These are phyloP conservation scores for Mycena kentingensis DNA, from an alignment of 768 basidiomycete species.

Conservation along the genomic window DNA sequence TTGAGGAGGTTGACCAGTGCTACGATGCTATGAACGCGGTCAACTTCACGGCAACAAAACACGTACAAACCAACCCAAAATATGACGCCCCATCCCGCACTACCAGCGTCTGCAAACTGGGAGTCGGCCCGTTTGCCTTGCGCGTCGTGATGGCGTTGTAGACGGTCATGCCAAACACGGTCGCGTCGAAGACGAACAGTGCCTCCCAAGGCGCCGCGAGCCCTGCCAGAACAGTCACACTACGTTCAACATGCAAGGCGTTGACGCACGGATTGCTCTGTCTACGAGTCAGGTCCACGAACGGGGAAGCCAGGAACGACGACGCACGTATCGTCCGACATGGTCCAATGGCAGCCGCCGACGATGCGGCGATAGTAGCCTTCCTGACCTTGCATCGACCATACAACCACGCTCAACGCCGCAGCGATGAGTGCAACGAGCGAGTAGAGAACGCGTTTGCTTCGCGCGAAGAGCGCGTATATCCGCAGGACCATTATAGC, in stretches of 20 bases:
- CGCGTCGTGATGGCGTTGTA: slow-evolving; percentile 28
- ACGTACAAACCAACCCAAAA: slow-evolving; percentile 34
- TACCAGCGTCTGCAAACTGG: slow-evolving; percentile 25
- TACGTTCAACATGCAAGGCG: background rate
- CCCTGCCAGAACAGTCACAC: slow-evolving; percentile 23
- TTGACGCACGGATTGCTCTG: slow-evolving; percentile 8
- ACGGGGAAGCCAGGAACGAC: background rate
- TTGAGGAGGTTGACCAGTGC: slow-evolving; percentile 34
- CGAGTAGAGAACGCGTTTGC: slow-evolving; percentile 1
- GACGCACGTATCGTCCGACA: slow-evolving; percentile 4
- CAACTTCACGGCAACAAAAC: background rate
- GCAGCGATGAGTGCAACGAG: background rate
- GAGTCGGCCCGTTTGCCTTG: slow-evolving; percentile 1
- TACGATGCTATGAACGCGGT: slow-evolving; percentile 31
- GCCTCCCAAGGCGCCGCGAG: slow-evolving; percentile 37
- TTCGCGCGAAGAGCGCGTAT: slow-evolving; percentile 12
- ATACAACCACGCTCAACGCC: background rate
- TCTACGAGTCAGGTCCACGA: background rate
- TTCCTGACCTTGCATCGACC: slow-evolving; percentile 1
- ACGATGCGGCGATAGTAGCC: background rate
- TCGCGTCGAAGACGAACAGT: slow-evolving; percentile 32
- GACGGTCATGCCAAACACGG: slow-evolving; percentile 35
- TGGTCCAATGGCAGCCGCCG: slow-evolving; percentile 8
- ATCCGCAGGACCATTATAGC: slow-evolving; percentile 13
- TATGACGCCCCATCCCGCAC: slow-evolving; percentile 41